Base-by-base conservation (phyloP, 306 rosid genomes). In the Vigna trinervia region DNA sequence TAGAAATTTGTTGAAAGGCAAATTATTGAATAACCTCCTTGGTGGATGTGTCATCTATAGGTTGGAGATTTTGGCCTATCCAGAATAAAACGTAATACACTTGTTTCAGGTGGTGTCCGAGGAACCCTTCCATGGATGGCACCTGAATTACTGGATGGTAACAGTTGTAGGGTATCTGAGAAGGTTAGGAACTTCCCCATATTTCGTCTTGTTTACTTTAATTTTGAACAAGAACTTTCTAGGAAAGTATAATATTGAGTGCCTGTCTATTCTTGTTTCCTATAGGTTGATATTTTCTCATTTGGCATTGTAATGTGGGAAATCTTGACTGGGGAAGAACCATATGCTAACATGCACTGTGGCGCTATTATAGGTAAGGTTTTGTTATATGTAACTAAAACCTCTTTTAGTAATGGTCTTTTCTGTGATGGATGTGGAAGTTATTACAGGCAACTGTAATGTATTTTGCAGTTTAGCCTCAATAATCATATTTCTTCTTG, bases 41-140 rank as follows among this genome's bases (percentile, higher is more conserved):
- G 60, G 39, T 17, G 69, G 73, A 73, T 70, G 46, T 83, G 53
- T 81, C 80, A 73, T 73, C 47, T 72, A 75, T 63, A 96, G 98
- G 99, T 96, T 78, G 91, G 91, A 80, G 96, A 96, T 85, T 96
- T 96, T 74, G 99, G 98, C 26, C 82, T 96, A 76, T 92, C 99
- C 12, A 89, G 91, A 88, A 96, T 96, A 57, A 92, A 91, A 63
- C 84, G 90, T 65, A 96, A 96, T 84, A 96, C 99, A 14, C 86
- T 96, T 38, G 94, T 92, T 73, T 89, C 97, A 7, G 98, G 98
- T 64, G 99, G 99, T 59, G 98, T 92, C 20, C 77, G 97, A 82
- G 99, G 99, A 74, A 92, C 99, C 60, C 99, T 96, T 76, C 98
- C 99, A 30, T 96, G 98, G 98, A 96, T 92, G 98, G 99, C 98